These are phyloP conservation scores for Microglena sp. DNA, from an alignment of 139 green algal genomes.

Conservation along the genomic window DNA sequence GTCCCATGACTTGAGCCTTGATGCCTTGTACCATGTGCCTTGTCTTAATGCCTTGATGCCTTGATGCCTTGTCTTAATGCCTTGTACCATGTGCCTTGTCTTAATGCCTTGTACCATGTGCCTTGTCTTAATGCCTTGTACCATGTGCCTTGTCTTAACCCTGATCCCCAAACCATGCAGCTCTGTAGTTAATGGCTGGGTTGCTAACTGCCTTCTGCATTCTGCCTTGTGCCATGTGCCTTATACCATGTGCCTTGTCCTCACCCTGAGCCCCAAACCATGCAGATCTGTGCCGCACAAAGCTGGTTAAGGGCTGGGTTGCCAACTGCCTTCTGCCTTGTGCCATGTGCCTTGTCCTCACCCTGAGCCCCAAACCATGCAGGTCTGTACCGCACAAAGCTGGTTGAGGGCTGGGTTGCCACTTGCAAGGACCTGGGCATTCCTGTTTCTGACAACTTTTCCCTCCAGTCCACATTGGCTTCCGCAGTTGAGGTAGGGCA, in stretches of 20 bases:
- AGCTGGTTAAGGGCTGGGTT: slow-evolving; percentile 42
- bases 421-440: slow-evolving; percentile 35
- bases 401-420: slow-evolving; percentile 38
- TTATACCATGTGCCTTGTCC: no score
- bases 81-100: no score
- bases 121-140: no score
- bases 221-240: no score
- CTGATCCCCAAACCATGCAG: slow-evolving; percentile 11
- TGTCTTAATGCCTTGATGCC: no score
- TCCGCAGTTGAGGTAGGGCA: slow-evolving; percentile 40
- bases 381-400: slow-evolving; percentile 28
- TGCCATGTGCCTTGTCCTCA: no score
- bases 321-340: no score
- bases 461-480: slow-evolving; percentile 33
- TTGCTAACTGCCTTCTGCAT: slow-evolving; percentile 21
- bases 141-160: no score
- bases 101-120: no score
- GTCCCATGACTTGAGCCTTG: no score
- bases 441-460: slow-evolving; percentile 33
- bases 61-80: no score
- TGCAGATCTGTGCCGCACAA: slow-evolving; percentile 25
- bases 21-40: no score
- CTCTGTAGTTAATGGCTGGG: slow-evolving; percentile 36
- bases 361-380: background rate
- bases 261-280: background rate